Conservation (phyloP, 805 yeast species). For the Kazachstania martiniae region DNA sequence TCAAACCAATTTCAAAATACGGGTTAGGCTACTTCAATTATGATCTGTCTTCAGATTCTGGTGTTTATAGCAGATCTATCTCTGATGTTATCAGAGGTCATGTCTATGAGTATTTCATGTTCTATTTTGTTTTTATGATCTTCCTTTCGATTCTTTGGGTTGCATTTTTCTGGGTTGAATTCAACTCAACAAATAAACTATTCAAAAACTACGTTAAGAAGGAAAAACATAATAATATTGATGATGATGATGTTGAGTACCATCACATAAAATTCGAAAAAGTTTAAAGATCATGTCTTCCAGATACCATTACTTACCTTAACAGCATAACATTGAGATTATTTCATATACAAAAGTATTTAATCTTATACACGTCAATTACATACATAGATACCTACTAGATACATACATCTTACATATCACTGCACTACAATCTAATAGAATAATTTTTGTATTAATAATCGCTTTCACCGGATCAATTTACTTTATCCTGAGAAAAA, state of each 20-base stretch:
- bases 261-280: constrained; percentile 5
- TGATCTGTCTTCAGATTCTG: constrained; percentile 13
- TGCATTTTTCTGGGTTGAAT: background rate
- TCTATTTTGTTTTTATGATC: constrained; percentile 13
- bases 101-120: constrained; percentile 14
- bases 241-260: constrained; percentile 6
- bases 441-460: too few relatives aligned
- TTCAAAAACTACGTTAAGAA: constrained; percentile 2
- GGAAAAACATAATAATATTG: background rate
- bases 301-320: too few relatives aligned
- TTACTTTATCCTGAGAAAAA: too few relatives aligned
- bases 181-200: background rate
- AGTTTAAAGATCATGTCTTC: too few relatives aligned
- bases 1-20: constrained; percentile 17
- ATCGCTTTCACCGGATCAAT: too few relatives aligned
- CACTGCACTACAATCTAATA: too few relatives aligned
- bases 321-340: too few relatives aligned
- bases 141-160: constrained; percentile 10
- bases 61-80: constrained; percentile 15
- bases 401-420: too few relatives aligned
- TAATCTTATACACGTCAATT: too few relatives aligned
- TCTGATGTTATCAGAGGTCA: constrained; percentile 14
- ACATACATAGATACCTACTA: too few relatives aligned
- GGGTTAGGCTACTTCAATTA: constrained; percentile 30
- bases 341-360: too few relatives aligned